Base-by-base conservation (phyloP, 768 basidiomycete species). In the Serendipita sp. region DNA sequence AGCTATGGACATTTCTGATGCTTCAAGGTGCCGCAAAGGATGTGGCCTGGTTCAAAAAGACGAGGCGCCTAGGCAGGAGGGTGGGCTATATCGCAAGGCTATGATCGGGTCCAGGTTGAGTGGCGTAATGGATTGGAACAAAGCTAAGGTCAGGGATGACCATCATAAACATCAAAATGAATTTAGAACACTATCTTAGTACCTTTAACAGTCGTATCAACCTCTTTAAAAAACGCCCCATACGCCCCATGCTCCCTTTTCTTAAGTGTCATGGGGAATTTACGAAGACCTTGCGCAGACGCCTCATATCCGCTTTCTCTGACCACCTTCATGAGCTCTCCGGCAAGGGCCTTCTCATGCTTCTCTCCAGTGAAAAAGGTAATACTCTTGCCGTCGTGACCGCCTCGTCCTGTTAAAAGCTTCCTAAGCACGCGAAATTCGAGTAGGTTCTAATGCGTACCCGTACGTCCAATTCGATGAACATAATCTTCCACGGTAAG, bases 211-310 rank as follows among this genome's bases (percentile, higher is more conserved):
- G 56, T 60, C 4, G 56, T 28, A n/a, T 60, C 56, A 8, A 60
- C 34, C n/a, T 60, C 56, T 35, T 60, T 60, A 38, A 60, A 60
- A 3, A 24, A 35, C 16, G 56, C 56, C 37, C 94, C 94, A 69
- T 96, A 97, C 46, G 83, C 86, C 18, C 89, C 78, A 70, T 97
- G 94, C 69, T 86, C 83, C 80, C 85, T 91, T 80, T 98, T 98
- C 79, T 95, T 96, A 77, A 98, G 92, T 66, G 93, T 90, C 82
- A 94, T 91, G 62, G 92, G 92, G 79, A 96, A 97, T 70, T 86
- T 85, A 62, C 85, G 83, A 75, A 96, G 77, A 3, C 75, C 85
- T 68, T 88, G 83, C 56, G 85, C 82, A 11, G 78, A 72, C 10
- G 11, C 56, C 65, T 87, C 83, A 68, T 89, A 90, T 35, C 88